These are phyloP conservation scores for Scolecobasidium constrictum DNA, from an alignment of 2,329 filamentous ascomycete species.

Conservation along the genomic window DNA sequence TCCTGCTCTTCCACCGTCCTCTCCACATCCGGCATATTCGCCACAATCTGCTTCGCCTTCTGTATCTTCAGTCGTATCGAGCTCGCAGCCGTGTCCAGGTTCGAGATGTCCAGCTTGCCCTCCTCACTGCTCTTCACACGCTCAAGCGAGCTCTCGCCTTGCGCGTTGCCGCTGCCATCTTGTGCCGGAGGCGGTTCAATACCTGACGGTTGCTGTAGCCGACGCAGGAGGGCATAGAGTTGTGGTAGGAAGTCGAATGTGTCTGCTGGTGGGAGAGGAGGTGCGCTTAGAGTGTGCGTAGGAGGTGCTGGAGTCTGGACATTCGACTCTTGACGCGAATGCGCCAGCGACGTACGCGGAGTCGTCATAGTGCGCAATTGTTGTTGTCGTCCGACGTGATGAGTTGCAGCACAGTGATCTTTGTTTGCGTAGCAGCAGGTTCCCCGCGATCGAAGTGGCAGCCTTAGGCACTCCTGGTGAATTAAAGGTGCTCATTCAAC, in stretches of 20 bases:
- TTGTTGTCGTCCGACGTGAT: too few relatives aligned
- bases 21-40: conserved; percentile 58
- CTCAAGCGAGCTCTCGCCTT: conserved; percentile 11
- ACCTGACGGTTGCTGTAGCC: conserved; percentile 46
- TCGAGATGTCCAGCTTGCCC: conserved; percentile 51
- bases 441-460: too few relatives aligned
- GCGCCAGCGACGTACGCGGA: too few relatives aligned
- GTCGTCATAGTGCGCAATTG: too few relatives aligned
- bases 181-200: conserved; percentile 15
- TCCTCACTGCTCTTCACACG: background rate
- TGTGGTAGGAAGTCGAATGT: conserved; percentile 78
- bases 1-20: conserved; percentile 58
- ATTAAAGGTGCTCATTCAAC: too few relatives aligned
- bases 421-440: too few relatives aligned
- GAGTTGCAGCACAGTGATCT: too few relatives aligned
- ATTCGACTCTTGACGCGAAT: too few relatives aligned
- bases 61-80: conserved; percentile 74
- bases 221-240: conserved; percentile 65
- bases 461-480: too few relatives aligned
- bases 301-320: too few relatives aligned
- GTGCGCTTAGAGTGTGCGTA: conserved; percentile 31
- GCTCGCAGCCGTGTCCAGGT: conserved; percentile 68
- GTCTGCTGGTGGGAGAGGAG: conserved; percentile 65
- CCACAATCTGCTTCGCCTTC: conserved; percentile 58
- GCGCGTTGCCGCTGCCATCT: conserved; percentile 15